Evolutionary conservation across 2,329 filamentous ascomycete genomes (phyloP).

Genomic region (Ophiostoma tasmaniense): DNA sequence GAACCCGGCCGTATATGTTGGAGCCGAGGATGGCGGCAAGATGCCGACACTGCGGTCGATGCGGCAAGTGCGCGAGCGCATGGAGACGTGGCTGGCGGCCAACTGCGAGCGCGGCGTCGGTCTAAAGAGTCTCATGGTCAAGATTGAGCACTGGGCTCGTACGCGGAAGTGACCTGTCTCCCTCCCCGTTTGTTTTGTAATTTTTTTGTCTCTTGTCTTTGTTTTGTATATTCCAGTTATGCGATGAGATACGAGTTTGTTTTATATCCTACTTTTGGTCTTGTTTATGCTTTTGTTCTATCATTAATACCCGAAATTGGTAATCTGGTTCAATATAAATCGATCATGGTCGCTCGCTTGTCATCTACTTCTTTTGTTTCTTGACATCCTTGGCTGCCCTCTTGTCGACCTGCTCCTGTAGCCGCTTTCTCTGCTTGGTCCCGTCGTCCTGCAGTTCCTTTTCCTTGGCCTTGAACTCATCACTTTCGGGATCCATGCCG

Average conservation of each 20-base stretch:
- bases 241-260: constrained; percentile 6
- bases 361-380: constrained; percentile 20
- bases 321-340: constrained; percentile 4
- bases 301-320: constrained; percentile 13
- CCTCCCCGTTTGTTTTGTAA: background rate
- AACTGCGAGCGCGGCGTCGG: constrained; percentile 76
- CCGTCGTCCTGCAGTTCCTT: constrained; percentile 59
- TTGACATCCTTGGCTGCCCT: constrained; percentile 55
- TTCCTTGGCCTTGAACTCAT: constrained; percentile 62
- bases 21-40: constrained; percentile 45
- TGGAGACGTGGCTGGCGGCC: constrained; percentile 74
- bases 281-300: constrained; percentile 9
- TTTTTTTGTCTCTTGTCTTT: constrained; percentile 7
- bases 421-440: constrained; percentile 59
- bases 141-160: constrained; percentile 46
- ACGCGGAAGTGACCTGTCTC: constrained; percentile 24
- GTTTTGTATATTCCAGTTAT: background rate
- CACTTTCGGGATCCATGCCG: constrained; percentile 68
- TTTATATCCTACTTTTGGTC: background rate
- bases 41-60: constrained; percentile 69
- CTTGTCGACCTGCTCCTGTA: constrained; percentile 71
- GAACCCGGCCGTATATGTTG: constrained; percentile 64
- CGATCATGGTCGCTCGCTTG: constrained; percentile 18
- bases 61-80: constrained; percentile 59
- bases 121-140: constrained; percentile 60